phyloP scores from a whole-genome alignment of 306 rosid species.

The Potentilla sterilis region DNA sequence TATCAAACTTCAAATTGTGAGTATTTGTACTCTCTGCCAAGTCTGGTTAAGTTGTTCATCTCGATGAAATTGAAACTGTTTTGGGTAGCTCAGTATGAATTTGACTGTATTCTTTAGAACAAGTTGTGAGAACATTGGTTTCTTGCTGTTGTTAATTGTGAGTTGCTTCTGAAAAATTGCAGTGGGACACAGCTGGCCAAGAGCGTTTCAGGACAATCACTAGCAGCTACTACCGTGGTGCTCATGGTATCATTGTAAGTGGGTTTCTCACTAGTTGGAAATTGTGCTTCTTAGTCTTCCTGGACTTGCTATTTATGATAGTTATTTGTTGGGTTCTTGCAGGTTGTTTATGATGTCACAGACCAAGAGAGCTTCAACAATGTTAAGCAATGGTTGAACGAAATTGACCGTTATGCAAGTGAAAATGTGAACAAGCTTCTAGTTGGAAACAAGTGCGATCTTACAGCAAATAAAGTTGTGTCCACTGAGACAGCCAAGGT shows the following conservation, averaged over 20 bases:
- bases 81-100: background rate
- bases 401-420: slow-evolving; percentile 57
- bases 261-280: background rate
- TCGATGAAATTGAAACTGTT: background rate
- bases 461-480: slow-evolving; percentile 54
- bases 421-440: slow-evolving; percentile 59
- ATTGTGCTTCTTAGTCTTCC: background rate
- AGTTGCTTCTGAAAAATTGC: slow-evolving; percentile 30
- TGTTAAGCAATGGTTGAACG: slow-evolving; percentile 60
- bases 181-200: slow-evolving; percentile 99
- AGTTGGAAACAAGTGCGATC: slow-evolving; percentile 55
- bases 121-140: background rate
- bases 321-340: slow-evolving; percentile 5
- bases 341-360: slow-evolving; percentile 58
- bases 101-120: background rate
- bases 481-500: slow-evolving; percentile 58
- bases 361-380: slow-evolving; percentile 59
- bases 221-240: slow-evolving; percentile 99
- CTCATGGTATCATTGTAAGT: slow-evolving; percentile 97
- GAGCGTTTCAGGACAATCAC: slow-evolving; percentile 99
- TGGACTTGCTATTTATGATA: background rate
- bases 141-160: slow-evolving; percentile 9
- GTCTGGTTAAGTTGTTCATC: background rate
- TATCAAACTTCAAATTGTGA: slow-evolving; percentile 87
- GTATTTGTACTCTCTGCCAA: slow-evolving; percentile 18